Conservation (phyloP, 2,329 filamentous ascomycete genomes). For the Paecilomyces niveus region DNA sequence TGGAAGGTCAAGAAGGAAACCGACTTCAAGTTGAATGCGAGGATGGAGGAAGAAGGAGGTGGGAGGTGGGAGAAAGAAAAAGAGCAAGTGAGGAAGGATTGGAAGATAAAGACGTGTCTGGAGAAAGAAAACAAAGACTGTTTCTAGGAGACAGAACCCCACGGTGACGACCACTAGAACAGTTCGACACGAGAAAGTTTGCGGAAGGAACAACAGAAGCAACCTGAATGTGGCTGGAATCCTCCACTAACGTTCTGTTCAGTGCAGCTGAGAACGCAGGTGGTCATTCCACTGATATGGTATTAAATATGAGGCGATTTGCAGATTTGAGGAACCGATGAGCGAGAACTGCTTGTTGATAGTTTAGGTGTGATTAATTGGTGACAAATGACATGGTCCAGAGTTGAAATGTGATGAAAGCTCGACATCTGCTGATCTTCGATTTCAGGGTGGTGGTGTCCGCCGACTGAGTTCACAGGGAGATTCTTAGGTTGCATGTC, state of each 20-base stretch:
- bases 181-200: not conserved
- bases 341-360: not conserved
- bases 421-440: too few relatives aligned
- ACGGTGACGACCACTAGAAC: not conserved
- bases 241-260: not conserved
- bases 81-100: not conserved
- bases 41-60: constrained; percentile 3
- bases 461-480: too few relatives aligned
- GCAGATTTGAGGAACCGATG: not conserved
- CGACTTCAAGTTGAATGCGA: constrained; percentile 1
- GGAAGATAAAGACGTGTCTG: not conserved
- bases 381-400: not conserved
- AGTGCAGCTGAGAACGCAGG: not conserved
- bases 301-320: not conserved
- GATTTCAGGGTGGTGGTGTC: too few relatives aligned
- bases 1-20: constrained; percentile 1
- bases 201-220: not conserved
- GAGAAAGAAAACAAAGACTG: not conserved
- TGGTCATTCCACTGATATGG: not conserved
- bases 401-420: not conserved
- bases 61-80: not conserved
- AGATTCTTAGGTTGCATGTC: too few relatives aligned
- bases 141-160: not conserved
- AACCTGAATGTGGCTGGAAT: not conserved
- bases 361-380: not conserved